A percentile compares a stretch with the other conserved stretches of the same genome.
phyloP scores from a whole-genome alignment of 2,329 filamentous ascomycete genomes.

The Pseudocercospora fijiensis region DNA sequence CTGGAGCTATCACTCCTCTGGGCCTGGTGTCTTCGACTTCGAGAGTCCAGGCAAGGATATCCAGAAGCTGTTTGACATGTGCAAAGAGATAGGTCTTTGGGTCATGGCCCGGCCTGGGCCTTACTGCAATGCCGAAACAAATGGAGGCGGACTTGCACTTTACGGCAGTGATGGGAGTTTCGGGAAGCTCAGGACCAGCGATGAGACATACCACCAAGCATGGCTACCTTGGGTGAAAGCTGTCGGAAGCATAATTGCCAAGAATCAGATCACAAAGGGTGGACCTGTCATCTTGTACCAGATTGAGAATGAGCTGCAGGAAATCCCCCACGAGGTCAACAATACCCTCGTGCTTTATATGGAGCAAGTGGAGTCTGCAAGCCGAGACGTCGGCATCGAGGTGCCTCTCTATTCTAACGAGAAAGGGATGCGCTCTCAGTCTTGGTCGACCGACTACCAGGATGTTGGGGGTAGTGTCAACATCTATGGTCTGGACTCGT shows the following conservation, averaged over 20 bases:
- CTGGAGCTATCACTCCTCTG: slow-evolving; percentile 32
- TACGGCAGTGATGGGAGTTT: slow-evolving; percentile 64
- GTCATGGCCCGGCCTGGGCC: slow-evolving; percentile 58
- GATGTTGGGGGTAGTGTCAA: slow-evolving; percentile 56
- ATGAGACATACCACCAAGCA: slow-evolving; percentile 50
- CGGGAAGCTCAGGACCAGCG: slow-evolving; percentile 52
- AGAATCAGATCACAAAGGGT: slow-evolving; percentile 58
- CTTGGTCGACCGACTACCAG: slow-evolving; percentile 62
- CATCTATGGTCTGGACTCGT: slow-evolving; percentile 52
- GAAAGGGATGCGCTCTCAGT: slow-evolving; percentile 58
- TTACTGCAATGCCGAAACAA: slow-evolving; percentile 64
- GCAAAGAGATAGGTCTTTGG: slow-evolving; percentile 56
- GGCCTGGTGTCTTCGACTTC: slow-evolving; percentile 46
- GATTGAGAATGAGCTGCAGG: slow-evolving; percentile 56
- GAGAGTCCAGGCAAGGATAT: slow-evolving; percentile 55
- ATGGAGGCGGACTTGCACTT: slow-evolving; percentile 59
- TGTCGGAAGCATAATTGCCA: slow-evolving; percentile 52
- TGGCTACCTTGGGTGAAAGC: slow-evolving; percentile 52
- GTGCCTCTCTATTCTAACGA: slow-evolving; percentile 60
- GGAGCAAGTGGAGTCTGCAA: slow-evolving; percentile 56
- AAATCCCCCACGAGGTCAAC: slow-evolving; percentile 44
- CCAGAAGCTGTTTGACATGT: slow-evolving; percentile 53
- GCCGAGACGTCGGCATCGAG: slow-evolving; percentile 57
- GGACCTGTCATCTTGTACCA: slow-evolving; percentile 59
- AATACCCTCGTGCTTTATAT: slow-evolving; percentile 53